Percentiles rank a stretch among this genome's conserved stretches.
Conservation (phyloP, 768 basidiomycete genomes). For the Trametes meyenii region DNA sequence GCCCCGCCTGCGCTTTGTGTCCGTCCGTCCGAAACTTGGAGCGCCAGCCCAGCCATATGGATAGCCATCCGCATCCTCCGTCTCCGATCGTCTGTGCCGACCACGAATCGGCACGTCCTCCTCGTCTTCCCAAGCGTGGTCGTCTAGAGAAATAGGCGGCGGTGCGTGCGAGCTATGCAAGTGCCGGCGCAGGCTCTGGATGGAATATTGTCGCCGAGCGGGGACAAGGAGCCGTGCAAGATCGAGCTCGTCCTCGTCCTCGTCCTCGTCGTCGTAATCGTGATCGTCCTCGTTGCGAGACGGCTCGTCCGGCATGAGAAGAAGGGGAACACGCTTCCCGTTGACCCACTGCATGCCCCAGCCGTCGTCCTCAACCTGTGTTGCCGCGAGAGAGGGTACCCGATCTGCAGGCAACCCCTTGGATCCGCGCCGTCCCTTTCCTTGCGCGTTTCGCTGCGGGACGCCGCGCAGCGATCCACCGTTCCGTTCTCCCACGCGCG, state of each 20-base stretch:
- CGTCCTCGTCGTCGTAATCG: constrained; percentile 49
- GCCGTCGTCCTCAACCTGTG: constrained; percentile 58
- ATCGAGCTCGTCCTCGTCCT: constrained; percentile 60
- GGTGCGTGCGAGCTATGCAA: constrained; percentile 36
- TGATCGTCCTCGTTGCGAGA: constrained; percentile 28
- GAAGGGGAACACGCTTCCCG: constrained; percentile 24
- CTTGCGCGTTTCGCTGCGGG: constrained; percentile 21
- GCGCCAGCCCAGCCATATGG: constrained; percentile 28
- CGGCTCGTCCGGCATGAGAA: constrained; percentile 11
- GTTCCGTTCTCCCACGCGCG: constrained; percentile 38
- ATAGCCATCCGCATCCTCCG: constrained; percentile 30
- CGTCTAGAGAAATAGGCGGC: constrained; percentile 23
- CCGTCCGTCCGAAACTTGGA: constrained; percentile 28
- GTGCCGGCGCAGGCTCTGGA: constrained; percentile 69
- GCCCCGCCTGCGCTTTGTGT: constrained; percentile 35
- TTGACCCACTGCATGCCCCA: constrained; percentile 43
- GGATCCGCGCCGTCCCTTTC: constrained; percentile 24
- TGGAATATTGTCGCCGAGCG: constrained; percentile 73
- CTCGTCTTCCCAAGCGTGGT: constrained; percentile 32
- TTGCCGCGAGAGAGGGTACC: constrained; percentile 66
- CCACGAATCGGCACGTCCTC: constrained; percentile 26
- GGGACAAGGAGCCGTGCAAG: constrained; percentile 69
- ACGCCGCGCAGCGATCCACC: constrained; percentile 13
- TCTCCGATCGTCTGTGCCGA: constrained; percentile 17
- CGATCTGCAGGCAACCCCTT: constrained; percentile 35